Percentiles rank a stretch among this genome's conserved stretches.
These are phyloP conservation scores for Musa beccarii DNA, from an alignment of 176 grass and related monocot species.

Conservation along the genomic window DNA sequence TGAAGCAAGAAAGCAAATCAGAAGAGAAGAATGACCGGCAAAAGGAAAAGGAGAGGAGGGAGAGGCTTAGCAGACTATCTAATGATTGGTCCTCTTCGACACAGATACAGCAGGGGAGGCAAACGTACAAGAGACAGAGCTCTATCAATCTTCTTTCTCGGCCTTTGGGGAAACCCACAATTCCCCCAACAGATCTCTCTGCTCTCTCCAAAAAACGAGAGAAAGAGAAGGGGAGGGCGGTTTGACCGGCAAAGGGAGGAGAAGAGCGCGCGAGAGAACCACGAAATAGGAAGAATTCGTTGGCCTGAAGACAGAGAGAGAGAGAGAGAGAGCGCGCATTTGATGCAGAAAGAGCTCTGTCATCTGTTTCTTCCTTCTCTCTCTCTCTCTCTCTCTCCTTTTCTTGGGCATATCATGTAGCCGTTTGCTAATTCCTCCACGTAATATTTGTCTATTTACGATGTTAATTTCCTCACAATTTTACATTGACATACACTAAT, in stretches of 20 bases:
- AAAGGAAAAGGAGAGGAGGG: conserved; percentile 18
- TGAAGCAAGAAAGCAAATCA: conserved; percentile 8
- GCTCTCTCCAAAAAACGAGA: conserved; percentile 12
- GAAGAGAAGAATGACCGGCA: conserved; percentile 13
- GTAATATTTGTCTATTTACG: no score
- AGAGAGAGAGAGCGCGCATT: not conserved
- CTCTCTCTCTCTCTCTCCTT: not conserved
- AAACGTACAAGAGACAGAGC: conserved; percentile 33
- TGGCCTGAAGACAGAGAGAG: not conserved
- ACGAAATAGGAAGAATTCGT: not conserved
- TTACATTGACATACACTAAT: no score
- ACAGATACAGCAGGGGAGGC: conserved; percentile 9
- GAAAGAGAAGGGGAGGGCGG: conserved; percentile 33
- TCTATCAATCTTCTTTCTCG: conserved; percentile 9
- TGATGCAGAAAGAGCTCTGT: not conserved
- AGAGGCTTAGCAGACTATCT: conserved; percentile 13
- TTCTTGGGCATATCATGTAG: not conserved
- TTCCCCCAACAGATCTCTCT: conserved; percentile 25
- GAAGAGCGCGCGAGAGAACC: not conserved
- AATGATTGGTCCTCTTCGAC: conserved; percentile 40
- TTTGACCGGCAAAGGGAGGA: conserved; percentile 39
- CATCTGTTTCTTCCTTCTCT: not conserved
- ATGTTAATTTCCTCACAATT: no score
- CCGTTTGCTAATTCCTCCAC: not conserved
- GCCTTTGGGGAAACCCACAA: conserved; percentile 29